Base-by-base conservation (phyloP, 345 rosid species). In the Citrus hindsii region DNA sequence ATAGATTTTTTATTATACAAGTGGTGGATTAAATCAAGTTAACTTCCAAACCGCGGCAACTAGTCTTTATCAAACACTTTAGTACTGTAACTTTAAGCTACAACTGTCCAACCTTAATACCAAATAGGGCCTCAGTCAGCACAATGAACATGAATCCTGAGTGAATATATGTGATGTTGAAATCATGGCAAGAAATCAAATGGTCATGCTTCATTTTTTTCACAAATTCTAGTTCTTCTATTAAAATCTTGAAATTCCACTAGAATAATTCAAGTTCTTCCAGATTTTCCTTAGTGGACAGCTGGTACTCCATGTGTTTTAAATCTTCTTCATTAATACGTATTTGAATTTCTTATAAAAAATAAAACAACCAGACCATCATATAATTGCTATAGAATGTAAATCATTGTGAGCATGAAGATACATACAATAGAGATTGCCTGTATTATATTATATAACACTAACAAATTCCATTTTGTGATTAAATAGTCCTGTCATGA, bases 151-250 rank as follows among this genome's bases (percentile, higher is more conserved):
- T 61, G 5, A 74, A 61, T 25, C 65, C 63, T 33, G 33, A 65
- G n/a, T 65, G 33, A 65, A 32, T 65, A 28, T 30, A 48, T 32
- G 12, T 40, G 9, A 75, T 10, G 32, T 64, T 64, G 51, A 75
- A 75, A 64, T 75, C 59, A 73, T 35, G 55, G 42, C 19, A 72
- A 33, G 75, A 56, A 72, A 72, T 28, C 6, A 60, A 59, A 59
- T 40, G 65, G 55, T 22, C 22, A 60, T 7, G 30, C 48, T 59
- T 37, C 67, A 59, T 37, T 24, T 59, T 59, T 59, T 40, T 35
- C 6, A 38, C 18, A 60, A n/a, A 16, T 22, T 75, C 40, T 10
- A 51, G 7, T 76, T 76, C 42, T 61, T 32, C 35, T 35, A 30
- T 63, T 25, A 65, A 65, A 32, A 53, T n/a, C 61, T 51, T 30